Evolutionary conservation across 1,284 basidiomycete species (phyloP).

Genomic region (Sparassis latifolia): DNA sequence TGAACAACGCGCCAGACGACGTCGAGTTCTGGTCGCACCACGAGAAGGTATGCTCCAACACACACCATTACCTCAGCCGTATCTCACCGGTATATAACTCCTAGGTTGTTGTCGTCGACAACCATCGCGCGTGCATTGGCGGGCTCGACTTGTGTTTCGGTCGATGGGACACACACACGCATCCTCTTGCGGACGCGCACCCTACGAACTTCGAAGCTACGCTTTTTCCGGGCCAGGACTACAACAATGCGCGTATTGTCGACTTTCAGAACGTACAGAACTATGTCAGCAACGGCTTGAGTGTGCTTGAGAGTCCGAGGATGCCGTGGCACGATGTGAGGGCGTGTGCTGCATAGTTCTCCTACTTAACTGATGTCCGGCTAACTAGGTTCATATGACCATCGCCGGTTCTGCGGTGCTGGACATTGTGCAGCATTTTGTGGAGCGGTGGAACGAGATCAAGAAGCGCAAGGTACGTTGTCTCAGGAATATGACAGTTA

Average conservation of each 20-base stretch:
- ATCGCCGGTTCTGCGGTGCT: slow-evolving; percentile 78
- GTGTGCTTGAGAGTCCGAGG: slow-evolving; percentile 63
- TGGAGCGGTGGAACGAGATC: slow-evolving; percentile 84
- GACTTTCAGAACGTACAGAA: slow-evolving; percentile 82
- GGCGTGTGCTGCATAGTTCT: slow-evolving; percentile 1
- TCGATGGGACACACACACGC: slow-evolving; percentile 87
- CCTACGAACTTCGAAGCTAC: slow-evolving; percentile 77
- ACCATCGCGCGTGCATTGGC: slow-evolving; percentile 75
- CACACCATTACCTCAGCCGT: neutral
- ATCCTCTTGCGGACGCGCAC: slow-evolving; percentile 86
- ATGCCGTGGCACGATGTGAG: slow-evolving; percentile 90
- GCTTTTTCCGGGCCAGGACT: slow-evolving; percentile 92
- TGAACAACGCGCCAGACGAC: slow-evolving; percentile 39
- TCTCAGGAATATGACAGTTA: no score
- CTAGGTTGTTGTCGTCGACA: slow-evolving; percentile 77
- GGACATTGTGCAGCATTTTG: slow-evolving; percentile 88
- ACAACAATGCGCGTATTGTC: slow-evolving; percentile 79
- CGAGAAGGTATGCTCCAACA: slow-evolving; percentile 42
- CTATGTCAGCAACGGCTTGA: slow-evolving; percentile 71
- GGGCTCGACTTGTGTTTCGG: slow-evolving; percentile 92
- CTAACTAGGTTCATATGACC: slow-evolving; percentile 77
- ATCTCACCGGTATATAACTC: neutral
- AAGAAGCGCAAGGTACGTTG: slow-evolving; percentile 64
- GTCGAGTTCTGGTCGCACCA: slow-evolving; percentile 84
- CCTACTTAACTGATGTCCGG: no score